Conservation (phyloP, 1,284 basidiomycete genomes). For the Phellopilus nigrolimitatus region DNA sequence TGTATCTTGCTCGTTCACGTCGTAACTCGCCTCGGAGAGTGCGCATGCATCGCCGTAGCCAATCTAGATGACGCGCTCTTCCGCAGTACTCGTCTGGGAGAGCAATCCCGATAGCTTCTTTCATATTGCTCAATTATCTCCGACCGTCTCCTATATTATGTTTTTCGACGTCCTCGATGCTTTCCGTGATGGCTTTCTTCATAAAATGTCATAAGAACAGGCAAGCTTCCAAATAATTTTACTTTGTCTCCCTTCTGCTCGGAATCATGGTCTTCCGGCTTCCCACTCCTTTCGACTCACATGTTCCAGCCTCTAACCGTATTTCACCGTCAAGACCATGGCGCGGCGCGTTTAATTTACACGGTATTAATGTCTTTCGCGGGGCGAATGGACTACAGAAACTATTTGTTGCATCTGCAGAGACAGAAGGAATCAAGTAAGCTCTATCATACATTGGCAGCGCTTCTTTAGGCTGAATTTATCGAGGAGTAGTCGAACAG, state of each 20-base stretch:
- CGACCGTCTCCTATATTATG: not conserved
- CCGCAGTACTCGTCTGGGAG: too few species aligned
- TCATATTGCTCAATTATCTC: not conserved
- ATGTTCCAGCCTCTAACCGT: constrained; percentile 45
- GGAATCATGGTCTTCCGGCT: constrained; percentile 51
- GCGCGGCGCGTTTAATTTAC: constrained; percentile 49
- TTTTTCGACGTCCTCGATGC: not conserved
- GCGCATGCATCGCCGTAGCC: too few species aligned
- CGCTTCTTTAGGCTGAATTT: constrained; percentile 16
- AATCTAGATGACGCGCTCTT: too few species aligned
- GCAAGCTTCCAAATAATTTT: not conserved
- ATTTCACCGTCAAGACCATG: constrained; percentile 38
- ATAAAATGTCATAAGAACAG: not conserved
- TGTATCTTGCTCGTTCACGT: too few species aligned
- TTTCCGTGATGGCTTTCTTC: not conserved
- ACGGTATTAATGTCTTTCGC: constrained; percentile 35
- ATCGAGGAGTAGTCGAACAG: constrained; percentile 31
- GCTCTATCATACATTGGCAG: not conserved
- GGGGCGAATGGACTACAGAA: constrained; percentile 44
- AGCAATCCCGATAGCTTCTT: not conserved
- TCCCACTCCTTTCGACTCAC: constrained; percentile 52
- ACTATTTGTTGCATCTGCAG: constrained; percentile 54
- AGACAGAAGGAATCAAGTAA: constrained; percentile 63
- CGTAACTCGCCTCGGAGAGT: too few species aligned
- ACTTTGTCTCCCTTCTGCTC: not conserved